These are phyloP conservation scores for Penicillium desertorum DNA, from an alignment of 495 filamentous ascomycete species.

Conservation along the genomic window DNA sequence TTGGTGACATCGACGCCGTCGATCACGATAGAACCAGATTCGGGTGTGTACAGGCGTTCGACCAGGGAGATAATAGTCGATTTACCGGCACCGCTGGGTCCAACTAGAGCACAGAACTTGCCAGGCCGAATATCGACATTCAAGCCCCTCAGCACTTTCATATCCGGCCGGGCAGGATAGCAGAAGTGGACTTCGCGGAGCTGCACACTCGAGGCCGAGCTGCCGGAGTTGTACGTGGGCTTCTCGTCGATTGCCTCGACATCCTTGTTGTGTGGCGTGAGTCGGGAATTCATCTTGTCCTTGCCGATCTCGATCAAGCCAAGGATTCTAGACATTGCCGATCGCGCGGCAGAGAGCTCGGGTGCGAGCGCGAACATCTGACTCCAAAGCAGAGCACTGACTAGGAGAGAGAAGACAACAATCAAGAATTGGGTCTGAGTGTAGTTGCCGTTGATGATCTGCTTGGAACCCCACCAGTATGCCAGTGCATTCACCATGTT, in stretches of 20 bases:
- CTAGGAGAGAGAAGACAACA: constrained; percentile 55
- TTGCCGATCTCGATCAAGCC: constrained; percentile 47
- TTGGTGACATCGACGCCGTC: constrained; percentile 45
- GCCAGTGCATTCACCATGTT: constrained; percentile 60
- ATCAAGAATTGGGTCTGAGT: constrained; percentile 60
- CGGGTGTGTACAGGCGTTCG: constrained; percentile 56
- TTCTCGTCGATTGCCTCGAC: constrained; percentile 24
- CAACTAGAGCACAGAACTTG: constrained; percentile 57
- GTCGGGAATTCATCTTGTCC: constrained; percentile 28
- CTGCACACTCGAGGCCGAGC: constrained; percentile 42
- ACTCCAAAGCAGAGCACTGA: constrained; percentile 58
- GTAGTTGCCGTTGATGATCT: constrained; percentile 55
- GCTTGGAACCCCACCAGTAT: constrained; percentile 65
- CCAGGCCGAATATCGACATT: constrained; percentile 53
- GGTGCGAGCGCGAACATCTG: constrained; percentile 64
- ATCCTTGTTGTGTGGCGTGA: constrained; percentile 4
- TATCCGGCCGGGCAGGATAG: constrained; percentile 56
- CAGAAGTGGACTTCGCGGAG: constrained; percentile 55
- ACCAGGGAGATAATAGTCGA: constrained; percentile 56
- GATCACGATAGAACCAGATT: constrained; percentile 41
- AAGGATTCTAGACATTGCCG: constrained; percentile 44
- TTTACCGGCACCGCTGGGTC: constrained; percentile 59
- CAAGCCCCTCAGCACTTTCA: constrained; percentile 50
- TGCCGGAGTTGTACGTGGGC: constrained; percentile 24
- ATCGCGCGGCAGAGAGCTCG: constrained; percentile 52